Conservation (phyloP, 306 rosid genomes). For the Malus asiatica region DNA sequence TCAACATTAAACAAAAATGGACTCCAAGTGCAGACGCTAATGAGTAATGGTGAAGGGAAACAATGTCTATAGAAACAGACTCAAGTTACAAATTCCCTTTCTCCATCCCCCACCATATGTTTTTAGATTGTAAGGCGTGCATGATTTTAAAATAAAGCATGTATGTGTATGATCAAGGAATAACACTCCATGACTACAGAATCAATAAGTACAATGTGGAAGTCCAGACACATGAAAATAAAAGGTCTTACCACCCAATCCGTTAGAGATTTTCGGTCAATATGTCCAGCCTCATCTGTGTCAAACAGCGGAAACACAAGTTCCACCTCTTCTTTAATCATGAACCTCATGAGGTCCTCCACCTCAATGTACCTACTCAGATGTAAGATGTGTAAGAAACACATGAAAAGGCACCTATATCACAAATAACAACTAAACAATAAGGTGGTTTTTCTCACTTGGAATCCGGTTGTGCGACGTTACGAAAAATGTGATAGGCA, state of each 20-base stretch:
- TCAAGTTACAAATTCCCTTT: neutral
- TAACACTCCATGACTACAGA: neutral
- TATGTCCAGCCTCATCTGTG: constrained; percentile 35
- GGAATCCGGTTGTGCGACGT: constrained; percentile 57
- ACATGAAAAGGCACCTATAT: neutral
- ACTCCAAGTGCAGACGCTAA: neutral
- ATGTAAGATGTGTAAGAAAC: constrained; percentile 2
- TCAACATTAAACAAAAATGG: neutral
- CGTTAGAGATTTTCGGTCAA: constrained; percentile 61
- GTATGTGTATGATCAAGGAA: neutral
- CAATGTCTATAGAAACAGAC: neutral
- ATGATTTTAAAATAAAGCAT: neutral
- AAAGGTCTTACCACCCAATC: constrained; percentile 71
- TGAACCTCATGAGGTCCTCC: constrained; percentile 64
- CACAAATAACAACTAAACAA: neutral
- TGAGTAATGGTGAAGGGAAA: neutral
- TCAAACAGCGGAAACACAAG: constrained; percentile 57
- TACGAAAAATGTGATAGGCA: constrained; percentile 61
- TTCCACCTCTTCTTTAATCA: constrained; percentile 79
- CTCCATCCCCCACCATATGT: neutral
- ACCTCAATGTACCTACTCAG: constrained; percentile 60
- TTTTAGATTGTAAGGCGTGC: neutral
- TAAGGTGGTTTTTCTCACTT: constrained; percentile 42
- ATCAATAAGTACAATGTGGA: neutral
- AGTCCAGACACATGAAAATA: neutral